These are phyloP conservation scores for Clonostachys chloroleuca DNA, from an alignment of 2,329 filamentous ascomycete genomes.

Conservation along the genomic window DNA sequence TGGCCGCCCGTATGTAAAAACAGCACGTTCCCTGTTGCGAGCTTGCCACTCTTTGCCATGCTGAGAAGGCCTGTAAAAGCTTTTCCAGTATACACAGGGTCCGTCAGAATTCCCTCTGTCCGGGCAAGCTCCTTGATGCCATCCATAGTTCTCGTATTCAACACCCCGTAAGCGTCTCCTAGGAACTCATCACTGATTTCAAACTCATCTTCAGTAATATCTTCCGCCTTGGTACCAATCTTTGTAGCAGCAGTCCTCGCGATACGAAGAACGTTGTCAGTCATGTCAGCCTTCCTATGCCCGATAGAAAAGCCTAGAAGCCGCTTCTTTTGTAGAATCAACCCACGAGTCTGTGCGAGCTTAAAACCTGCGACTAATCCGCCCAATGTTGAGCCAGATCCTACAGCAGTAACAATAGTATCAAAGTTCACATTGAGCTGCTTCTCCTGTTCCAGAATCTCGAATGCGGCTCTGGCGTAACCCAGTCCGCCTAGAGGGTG, in stretches of 20 bases:
- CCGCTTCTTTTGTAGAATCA: background rate
- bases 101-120: constrained; percentile 3
- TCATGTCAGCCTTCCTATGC: background rate
- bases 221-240: constrained; percentile 2
- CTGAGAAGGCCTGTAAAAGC: constrained; percentile 6
- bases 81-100: constrained; percentile 7
- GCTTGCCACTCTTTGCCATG: constrained; percentile 1
- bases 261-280: background rate
- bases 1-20: constrained; percentile 9
- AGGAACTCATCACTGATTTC: constrained; percentile 3
- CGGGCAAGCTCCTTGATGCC: constrained; percentile 5
- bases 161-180: constrained; percentile 2
- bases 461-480: constrained; percentile 61
- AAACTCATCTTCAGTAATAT: constrained; percentile 4
- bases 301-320: constrained; percentile 4
- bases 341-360: constrained; percentile 36
- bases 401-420: constrained; percentile 55
- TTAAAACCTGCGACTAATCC: constrained; percentile 65
- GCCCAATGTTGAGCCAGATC: constrained; percentile 60
- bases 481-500: constrained; percentile 62
- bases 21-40: background rate
- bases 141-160: constrained; percentile 3
- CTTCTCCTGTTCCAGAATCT: constrained; percentile 53
- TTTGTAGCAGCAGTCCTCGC: constrained; percentile 1
- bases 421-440: constrained; percentile 53